A percentile compares a stretch with the other conserved stretches of the same genome.
phyloP scores from a whole-genome alignment of 345 rosid species.

The Adansonia digitata region DNA sequence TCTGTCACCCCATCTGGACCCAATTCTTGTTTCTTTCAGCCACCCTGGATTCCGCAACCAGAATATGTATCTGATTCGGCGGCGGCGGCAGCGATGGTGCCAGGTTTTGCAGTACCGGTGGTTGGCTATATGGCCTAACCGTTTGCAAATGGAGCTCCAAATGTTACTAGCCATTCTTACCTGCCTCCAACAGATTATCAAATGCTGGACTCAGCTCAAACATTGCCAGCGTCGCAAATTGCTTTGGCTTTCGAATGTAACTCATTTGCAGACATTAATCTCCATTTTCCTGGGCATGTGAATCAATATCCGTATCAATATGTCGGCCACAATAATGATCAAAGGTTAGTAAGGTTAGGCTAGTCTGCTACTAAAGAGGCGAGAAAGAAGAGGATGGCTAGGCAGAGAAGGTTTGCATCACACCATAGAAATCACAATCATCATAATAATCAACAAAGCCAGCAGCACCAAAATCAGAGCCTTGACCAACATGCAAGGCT shows the following conservation, averaged over 20 bases:
- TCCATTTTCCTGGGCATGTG: constrained; percentile 46
- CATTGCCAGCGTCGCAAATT: constrained; percentile 49
- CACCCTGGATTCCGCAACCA: constrained; percentile 44
- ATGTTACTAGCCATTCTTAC: constrained; percentile 25
- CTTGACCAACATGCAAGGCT: constrained; percentile 39
- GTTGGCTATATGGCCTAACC: constrained; percentile 41
- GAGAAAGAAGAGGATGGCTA: constrained; percentile 96
- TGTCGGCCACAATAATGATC: constrained; percentile 40
- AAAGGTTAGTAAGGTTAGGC: constrained; percentile 46
- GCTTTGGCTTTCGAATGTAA: constrained; percentile 29
- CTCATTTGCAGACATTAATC: constrained; percentile 27
- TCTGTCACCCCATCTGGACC: constrained; percentile 29
- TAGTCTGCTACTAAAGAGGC: constrained; percentile 92
- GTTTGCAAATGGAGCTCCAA: constrained; percentile 31
- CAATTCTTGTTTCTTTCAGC: constrained; percentile 37
- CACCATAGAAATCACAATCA: constrained; percentile 39
- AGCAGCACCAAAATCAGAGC: constrained; percentile 33
- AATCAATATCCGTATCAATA: constrained; percentile 53
- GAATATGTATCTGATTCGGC: constrained; percentile 34
- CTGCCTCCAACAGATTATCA: constrained; percentile 30
- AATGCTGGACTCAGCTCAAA: constrained; percentile 39
- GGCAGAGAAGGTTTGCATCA: constrained; percentile 70
- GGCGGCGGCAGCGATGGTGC: not conserved
- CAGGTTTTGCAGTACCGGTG: constrained; percentile 31
- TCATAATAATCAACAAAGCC: constrained; percentile 30